Evolutionary conservation across 495 filamentous ascomycete genomes (phyloP).

Genomic region (Entonaema liquescens): DNA sequence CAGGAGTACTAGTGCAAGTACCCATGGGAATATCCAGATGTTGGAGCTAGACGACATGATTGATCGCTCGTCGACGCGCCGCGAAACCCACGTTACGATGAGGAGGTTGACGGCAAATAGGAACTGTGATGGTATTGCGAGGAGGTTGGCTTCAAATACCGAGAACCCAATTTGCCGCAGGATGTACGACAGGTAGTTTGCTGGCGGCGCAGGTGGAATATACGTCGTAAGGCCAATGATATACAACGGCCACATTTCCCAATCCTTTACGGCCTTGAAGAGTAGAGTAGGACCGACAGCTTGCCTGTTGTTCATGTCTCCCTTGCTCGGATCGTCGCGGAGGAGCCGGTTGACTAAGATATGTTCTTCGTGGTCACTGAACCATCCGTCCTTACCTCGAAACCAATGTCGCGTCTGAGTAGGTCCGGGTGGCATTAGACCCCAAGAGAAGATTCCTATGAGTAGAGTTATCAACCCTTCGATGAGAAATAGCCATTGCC

Average conservation of each 20-base stretch:
- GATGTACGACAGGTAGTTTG: constrained; percentile 59
- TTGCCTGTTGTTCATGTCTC: constrained; percentile 69
- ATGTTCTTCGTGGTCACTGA: constrained; percentile 64
- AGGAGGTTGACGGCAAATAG: constrained; percentile 56
- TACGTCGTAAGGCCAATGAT: constrained; percentile 60
- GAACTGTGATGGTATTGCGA: constrained; percentile 60
- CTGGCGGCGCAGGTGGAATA: constrained; percentile 59
- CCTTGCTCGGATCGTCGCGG: constrained; percentile 71
- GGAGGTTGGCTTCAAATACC: constrained; percentile 63
- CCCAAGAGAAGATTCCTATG: constrained; percentile 62
- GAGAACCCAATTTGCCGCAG: constrained; percentile 62
- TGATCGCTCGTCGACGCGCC: constrained; percentile 61
- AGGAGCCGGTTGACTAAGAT: constrained; percentile 71
- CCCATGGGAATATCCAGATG: constrained; percentile 64
- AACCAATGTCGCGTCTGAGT: constrained; percentile 64
- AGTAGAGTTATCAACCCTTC: constrained; percentile 63
- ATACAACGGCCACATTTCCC: constrained; percentile 69
- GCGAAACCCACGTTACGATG: constrained; percentile 63
- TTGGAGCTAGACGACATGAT: constrained; percentile 61
- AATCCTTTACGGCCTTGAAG: constrained; percentile 60
- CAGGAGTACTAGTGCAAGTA: constrained; percentile 61
- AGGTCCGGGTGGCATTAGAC: constrained; percentile 61
- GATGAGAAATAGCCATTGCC: constrained; percentile 64
- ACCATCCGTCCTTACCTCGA: constrained; percentile 67
- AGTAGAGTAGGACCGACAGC: constrained; percentile 57